These are phyloP conservation scores for Hirsutella rhossiliensis DNA, from an alignment of 2,329 filamentous ascomycete species.

Conservation along the genomic window DNA sequence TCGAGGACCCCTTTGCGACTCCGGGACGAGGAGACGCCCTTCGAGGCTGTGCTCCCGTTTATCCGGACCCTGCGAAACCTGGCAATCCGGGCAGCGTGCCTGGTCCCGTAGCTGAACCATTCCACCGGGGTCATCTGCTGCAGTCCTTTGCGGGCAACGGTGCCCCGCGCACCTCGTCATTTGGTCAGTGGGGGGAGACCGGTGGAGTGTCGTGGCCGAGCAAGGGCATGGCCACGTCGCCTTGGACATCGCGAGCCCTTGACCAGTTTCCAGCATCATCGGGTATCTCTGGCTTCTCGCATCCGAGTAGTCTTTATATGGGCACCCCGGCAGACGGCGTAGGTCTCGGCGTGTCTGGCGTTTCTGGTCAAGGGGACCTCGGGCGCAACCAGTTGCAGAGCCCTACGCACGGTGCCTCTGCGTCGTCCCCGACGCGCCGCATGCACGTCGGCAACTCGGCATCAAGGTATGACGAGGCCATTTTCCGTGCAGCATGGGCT, in stretches of 20 bases:
- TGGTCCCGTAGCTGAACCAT: slow-evolving; percentile 11
- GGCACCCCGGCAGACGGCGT: slow-evolving; percentile 27
- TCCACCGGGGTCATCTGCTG: slow-evolving; percentile 21
- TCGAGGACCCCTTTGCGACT: slow-evolving; percentile 21
- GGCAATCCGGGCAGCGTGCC: slow-evolving; percentile 2
- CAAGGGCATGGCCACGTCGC: slow-evolving; percentile 7
- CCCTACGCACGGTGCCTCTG: slow-evolving; percentile 1
- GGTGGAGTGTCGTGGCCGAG: slow-evolving; percentile 7
- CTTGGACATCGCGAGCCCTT: slow-evolving; percentile 8
- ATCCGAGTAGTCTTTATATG: slow-evolving; percentile 37
- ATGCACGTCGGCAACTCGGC: slow-evolving; percentile 21
- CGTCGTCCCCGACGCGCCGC: slow-evolving; percentile 8
- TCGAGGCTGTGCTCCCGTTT: slow-evolving; percentile 1
- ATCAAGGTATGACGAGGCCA: slow-evolving; percentile 21
- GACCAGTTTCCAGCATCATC: slow-evolving; percentile 13
- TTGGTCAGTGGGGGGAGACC: slow-evolving; percentile 17
- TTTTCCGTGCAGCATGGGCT: slow-evolving; percentile 20
- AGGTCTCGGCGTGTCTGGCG: slow-evolving; percentile 3
- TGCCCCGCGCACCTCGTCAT: slow-evolving; percentile 16
- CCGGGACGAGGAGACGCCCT: slow-evolving; percentile 9
- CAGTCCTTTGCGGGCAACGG: slow-evolving; percentile 19
- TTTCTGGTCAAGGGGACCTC: neutral
- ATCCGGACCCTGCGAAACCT: neutral
- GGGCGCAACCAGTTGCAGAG: slow-evolving; percentile 7
- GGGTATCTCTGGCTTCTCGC: slow-evolving; percentile 27